A percentile compares a stretch with the other conserved stretches of the same genome.
phyloP scores from a whole-genome alignment of 2,329 filamentous ascomycete species.

The Penicillium aurantiogriseum region DNA sequence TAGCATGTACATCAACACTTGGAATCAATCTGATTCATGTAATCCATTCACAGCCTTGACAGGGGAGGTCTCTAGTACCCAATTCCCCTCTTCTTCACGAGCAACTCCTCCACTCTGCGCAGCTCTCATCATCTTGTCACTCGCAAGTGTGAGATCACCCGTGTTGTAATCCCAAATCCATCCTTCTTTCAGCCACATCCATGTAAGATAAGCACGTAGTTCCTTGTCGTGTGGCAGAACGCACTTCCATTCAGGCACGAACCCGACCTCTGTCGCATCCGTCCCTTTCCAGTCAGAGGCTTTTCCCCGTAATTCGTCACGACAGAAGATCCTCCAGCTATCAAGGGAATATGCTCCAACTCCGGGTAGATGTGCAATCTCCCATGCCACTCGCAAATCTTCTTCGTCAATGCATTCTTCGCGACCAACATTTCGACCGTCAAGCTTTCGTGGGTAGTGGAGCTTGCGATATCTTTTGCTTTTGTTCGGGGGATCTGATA shows the following conservation, averaged over 20 bases:
- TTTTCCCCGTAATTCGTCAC: slow-evolving; percentile 69
- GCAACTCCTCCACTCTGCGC: slow-evolving; percentile 43
- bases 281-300: slow-evolving; percentile 66
- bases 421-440: slow-evolving; percentile 50
- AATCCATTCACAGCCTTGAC: slow-evolving; percentile 32
- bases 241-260: slow-evolving; percentile 88
- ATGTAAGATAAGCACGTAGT: slow-evolving; percentile 77
- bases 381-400: slow-evolving; percentile 63
- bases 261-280: slow-evolving; percentile 47
- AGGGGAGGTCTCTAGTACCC: slow-evolving; percentile 37
- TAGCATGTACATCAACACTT: slow-evolving; percentile 11
- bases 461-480: slow-evolving; percentile 58
- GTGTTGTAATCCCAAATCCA: slow-evolving; percentile 76
- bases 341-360: slow-evolving; percentile 77
- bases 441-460: slow-evolving; percentile 53
- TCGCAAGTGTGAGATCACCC: slow-evolving; percentile 51
- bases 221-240: slow-evolving; percentile 84
- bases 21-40: slow-evolving; percentile 10
- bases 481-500: slow-evolving; percentile 59
- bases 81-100: slow-evolving; percentile 42
- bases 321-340: slow-evolving; percentile 91
- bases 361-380: slow-evolving; percentile 80
- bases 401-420: slow-evolving; percentile 51
- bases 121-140: slow-evolving; percentile 38
- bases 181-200: slow-evolving; percentile 89